Evolutionary conservation across 495 filamentous ascomycete species (phyloP).

Genomic region (Aspergillus taichungensis): DNA sequence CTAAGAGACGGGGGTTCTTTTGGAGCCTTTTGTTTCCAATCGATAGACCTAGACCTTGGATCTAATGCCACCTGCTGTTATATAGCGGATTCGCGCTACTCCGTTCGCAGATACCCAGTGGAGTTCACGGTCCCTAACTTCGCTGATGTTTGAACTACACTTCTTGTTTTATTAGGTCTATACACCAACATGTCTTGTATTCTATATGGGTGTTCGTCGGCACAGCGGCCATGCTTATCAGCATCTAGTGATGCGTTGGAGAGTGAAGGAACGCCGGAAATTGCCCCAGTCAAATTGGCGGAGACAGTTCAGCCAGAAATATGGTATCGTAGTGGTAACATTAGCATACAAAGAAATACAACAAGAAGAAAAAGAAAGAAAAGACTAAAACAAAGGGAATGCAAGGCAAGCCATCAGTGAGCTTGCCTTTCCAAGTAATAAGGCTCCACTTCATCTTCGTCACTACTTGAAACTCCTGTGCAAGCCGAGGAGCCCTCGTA

Average conservation of each 20-base stretch:
- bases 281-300: not conserved
- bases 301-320: not conserved
- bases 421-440: slow-evolving; percentile 25
- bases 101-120: too few relatives aligned
- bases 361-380: not conserved
- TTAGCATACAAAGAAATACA: slow-evolving; percentile 1
- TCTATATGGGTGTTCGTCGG: too few relatives aligned
- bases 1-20: not conserved
- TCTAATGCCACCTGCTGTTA: too few relatives aligned
- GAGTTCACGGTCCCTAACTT: too few relatives aligned
- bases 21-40: not conserved
- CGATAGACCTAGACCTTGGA: too few relatives aligned
- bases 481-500: slow-evolving; percentile 28
- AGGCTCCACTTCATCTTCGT: slow-evolving; percentile 23
- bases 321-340: slow-evolving; percentile 14
- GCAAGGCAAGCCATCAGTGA: slow-evolving; percentile 7
- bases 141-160: too few relatives aligned
- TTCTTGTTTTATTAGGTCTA: too few relatives aligned
- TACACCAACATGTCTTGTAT: too few relatives aligned
- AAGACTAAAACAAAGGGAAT: not conserved
- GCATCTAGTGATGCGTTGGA: too few relatives aligned
- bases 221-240: too few relatives aligned
- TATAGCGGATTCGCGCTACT: too few relatives aligned
- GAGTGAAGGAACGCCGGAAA: too few relatives aligned
- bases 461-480: slow-evolving; percentile 26